Conservation (phyloP, 768 basidiomycete genomes). For the Lactifluus volemus region DNA sequence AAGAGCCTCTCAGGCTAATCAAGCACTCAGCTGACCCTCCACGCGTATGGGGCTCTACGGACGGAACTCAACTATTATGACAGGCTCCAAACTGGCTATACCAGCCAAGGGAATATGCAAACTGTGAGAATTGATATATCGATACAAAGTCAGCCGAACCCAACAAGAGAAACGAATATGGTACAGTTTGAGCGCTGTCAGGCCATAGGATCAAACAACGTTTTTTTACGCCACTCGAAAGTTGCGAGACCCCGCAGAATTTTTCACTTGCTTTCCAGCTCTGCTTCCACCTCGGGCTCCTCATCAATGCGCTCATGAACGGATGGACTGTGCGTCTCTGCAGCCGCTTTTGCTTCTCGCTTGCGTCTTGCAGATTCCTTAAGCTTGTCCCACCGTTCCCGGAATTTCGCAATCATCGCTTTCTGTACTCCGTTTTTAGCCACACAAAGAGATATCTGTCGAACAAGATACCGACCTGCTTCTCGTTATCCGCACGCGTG, state of each 20-base stretch:
- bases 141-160: slow-evolving; percentile 8
- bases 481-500: slow-evolving; percentile 66
- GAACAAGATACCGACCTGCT: slow-evolving; percentile 47
- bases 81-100: background rate
- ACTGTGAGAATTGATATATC: slow-evolving; percentile 8
- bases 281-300: slow-evolving; percentile 60
- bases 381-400: slow-evolving; percentile 83
- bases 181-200: slow-evolving; percentile 12
- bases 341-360: slow-evolving; percentile 61
- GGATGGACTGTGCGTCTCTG: slow-evolving; percentile 37
- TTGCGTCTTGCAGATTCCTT: slow-evolving; percentile 84
- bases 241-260: background rate
- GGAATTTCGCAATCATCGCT: slow-evolving; percentile 73
- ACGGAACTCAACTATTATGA: background rate
- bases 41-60: background rate
- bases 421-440: slow-evolving; percentile 40
- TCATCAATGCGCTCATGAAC: slow-evolving; percentile 63
- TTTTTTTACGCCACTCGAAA: background rate
- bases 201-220: background rate
- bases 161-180: slow-evolving; percentile 7
- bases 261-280: slow-evolving; percentile 28
- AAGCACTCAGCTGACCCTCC: slow-evolving; percentile 2
- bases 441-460: slow-evolving; percentile 1
- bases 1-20: background rate
- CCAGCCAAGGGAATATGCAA: slow-evolving; percentile 8